A percentile compares a stretch with the other conserved stretches of the same genome.
These are phyloP conservation scores for Pleoardoris graminearum DNA, from an alignment of 2,329 filamentous ascomycete genomes.

Conservation along the genomic window DNA sequence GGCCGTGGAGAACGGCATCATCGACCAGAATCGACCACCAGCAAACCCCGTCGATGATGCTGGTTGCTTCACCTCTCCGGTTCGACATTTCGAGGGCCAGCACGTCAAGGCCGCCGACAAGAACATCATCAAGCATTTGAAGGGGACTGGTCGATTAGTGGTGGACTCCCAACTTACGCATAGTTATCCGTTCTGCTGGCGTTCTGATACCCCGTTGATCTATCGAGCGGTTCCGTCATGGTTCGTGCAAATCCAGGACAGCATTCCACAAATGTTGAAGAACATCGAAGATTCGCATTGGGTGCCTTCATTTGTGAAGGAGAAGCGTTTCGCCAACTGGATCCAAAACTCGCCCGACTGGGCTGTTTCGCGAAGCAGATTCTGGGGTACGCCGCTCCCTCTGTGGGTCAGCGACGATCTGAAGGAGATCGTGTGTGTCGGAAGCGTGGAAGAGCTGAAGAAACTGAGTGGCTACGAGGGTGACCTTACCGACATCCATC, in stretches of 20 bases:
- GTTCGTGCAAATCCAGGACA: conserved; percentile 87
- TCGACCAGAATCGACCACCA: conserved; percentile 75
- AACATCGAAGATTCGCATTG: conserved; percentile 89
- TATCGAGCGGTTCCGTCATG: conserved; percentile 90
- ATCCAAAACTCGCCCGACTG: conserved; percentile 89
- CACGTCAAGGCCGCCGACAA: conserved; percentile 94
- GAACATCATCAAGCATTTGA: conserved; percentile 87
- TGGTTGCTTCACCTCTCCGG: conserved; percentile 75
- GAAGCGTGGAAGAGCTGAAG: conserved; percentile 82
- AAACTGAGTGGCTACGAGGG: conserved; percentile 84
- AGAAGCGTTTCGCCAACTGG: conserved; percentile 89
- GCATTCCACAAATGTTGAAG: conserved; percentile 85
- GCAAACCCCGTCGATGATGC: conserved; percentile 88
- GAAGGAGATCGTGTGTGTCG: conserved; percentile 83
- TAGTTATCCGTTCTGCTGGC: conserved; percentile 90
- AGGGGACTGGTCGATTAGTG: conserved; percentile 73
- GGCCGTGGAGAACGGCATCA: conserved; percentile 73
- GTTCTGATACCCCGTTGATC: conserved; percentile 93
- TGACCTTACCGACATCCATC: conserved; percentile 82
- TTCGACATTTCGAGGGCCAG: conserved; percentile 80
- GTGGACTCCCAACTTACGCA: conserved; percentile 87
- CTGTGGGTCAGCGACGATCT: conserved; percentile 90
- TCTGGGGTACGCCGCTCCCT: conserved; percentile 93
- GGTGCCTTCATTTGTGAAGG: conserved; percentile 89
- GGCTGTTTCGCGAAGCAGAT: conserved; percentile 92